phyloP scores from a whole-genome alignment of 257 asterid genomes.

The Solanum pimpinellifolium region DNA sequence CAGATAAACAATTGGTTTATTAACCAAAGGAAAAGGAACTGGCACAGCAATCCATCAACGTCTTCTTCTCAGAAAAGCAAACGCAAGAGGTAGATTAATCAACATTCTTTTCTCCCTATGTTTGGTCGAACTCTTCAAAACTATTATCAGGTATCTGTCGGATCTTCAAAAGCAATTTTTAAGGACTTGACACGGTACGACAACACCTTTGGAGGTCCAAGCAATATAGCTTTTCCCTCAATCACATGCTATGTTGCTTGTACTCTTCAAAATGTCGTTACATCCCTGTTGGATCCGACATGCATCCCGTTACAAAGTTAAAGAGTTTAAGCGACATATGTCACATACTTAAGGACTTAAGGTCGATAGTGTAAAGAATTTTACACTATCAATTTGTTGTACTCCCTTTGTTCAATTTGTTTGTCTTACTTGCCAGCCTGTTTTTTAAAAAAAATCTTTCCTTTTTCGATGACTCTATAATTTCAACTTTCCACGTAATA shows the following conservation, averaged over 20 bases:
- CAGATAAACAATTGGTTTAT: slow-evolving; percentile 95
- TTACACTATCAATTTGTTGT: background rate
- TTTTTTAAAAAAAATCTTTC: background rate
- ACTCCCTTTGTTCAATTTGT: background rate
- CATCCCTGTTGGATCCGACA: background rate
- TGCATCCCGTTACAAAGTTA: background rate
- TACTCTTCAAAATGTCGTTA: background rate
- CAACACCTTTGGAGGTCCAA: too few relatives aligned
- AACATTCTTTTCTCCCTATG: background rate
- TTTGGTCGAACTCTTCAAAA: background rate
- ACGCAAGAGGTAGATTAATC: slow-evolving; percentile 52
- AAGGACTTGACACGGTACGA: background rate
- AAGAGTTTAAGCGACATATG: background rate
- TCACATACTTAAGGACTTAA: background rate
- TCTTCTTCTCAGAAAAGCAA: slow-evolving; percentile 83
- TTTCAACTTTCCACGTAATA: background rate
- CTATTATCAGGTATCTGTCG: background rate
- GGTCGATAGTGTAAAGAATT: background rate
- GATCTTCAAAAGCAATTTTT: background rate
- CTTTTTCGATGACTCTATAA: background rate
- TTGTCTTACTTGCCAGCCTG: background rate
- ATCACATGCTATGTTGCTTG: background rate
- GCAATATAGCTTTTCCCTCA: background rate
- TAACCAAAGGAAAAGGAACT: slow-evolving; percentile 89
- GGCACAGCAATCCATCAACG: slow-evolving; percentile 85